Evolutionary conservation across 2,329 filamentous ascomycete species (phyloP).

Genomic region (Pezizomycotina sp.): DNA sequence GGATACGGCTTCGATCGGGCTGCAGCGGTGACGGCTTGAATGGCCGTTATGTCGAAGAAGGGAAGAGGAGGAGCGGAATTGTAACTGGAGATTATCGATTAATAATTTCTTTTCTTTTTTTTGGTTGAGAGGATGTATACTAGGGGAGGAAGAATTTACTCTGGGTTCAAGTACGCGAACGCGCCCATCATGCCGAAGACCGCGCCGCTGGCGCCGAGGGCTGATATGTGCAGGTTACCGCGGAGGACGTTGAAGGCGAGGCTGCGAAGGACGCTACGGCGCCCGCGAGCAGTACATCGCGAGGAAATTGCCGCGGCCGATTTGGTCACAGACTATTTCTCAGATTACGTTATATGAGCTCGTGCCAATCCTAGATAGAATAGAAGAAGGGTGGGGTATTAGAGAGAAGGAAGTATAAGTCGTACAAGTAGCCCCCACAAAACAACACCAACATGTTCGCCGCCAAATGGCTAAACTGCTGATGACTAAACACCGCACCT

Average conservation of each 20-base stretch:
- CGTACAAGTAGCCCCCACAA: too few relatives aligned
- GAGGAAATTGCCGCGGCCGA: constrained; percentile 51
- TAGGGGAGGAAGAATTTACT: constrained; percentile 37
- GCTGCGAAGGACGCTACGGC: constrained; percentile 41
- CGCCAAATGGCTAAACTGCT: constrained; percentile 41
- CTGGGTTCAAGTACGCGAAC: constrained; percentile 29
- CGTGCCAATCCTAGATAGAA: too few relatives aligned
- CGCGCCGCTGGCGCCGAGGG: constrained; percentile 50
- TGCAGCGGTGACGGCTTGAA: constrained; percentile 41
- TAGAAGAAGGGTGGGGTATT: constrained; percentile 26
- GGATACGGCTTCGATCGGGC: constrained; percentile 33
- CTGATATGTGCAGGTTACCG: constrained; percentile 32
- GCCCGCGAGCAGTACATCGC: constrained; percentile 46
- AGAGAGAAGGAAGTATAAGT: constrained; percentile 51
- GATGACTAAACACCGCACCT: constrained; percentile 53
- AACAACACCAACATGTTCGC: constrained; percentile 47
- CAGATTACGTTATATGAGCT: constrained; percentile 3
- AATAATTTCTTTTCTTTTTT: constrained; percentile 40
- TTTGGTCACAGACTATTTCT: constrained; percentile 43
- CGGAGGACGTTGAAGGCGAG: constrained; percentile 33
- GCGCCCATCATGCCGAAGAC: constrained; percentile 44
- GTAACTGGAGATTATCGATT: constrained; percentile 38
- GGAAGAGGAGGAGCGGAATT: constrained; percentile 35
- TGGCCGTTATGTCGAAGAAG: constrained; percentile 31
- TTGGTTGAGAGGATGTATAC: too few relatives aligned